Evolutionary conservation across 2,329 filamentous ascomycete species (phyloP), one percentile per base, ranked within the genome.

Genomic region (Diaporthe destruens): DNA sequence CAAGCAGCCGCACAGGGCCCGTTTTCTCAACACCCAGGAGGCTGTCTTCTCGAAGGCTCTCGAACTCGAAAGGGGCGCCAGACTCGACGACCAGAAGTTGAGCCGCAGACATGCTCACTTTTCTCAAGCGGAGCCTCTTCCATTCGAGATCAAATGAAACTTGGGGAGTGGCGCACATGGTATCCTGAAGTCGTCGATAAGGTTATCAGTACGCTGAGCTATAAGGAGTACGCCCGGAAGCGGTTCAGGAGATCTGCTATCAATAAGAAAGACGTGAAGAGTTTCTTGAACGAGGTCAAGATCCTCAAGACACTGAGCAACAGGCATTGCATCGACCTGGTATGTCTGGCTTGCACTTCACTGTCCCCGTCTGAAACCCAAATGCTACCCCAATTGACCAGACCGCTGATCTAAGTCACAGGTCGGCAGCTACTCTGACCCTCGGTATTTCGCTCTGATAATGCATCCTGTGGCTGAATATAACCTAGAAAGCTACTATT

Each of bases 341-440:
- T 49, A 49, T 49, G 44, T 47, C 6, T n/a, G 18, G 18, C 8
- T 47, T 8, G 8, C 16, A n/a, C 6, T 44, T 8, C 34, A 6
- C 34, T 8, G 11, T 36, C 34, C 6, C 34, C 11, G 3, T 8
- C 34, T 9, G 11, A 7, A 36, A 9, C 34, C 6, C 6, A 36
- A 7, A 36, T 36, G 34, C n/a, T n/a, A n/a, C n/a, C n/a, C n/a
- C n/a, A n/a, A n/a, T n/a, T n/a, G 44, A 49, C 20, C 20, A 49
- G 20, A 11, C 44, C 20, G 11, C 20, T 49, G 20, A 49, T 18
- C 18, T n/a, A 49, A 6, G 44, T 47, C 25, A 54, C 34, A 29
- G 51, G 51, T 54, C 25, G 51, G 51, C 23, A 54, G 51, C 51
- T 32, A 54, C 51, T 54, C 51, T 32, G 51, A 54, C 25, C 51